Conservation (phyloP, 2,329 filamentous ascomycete genomes). For the Zasmidium cellare region DNA sequence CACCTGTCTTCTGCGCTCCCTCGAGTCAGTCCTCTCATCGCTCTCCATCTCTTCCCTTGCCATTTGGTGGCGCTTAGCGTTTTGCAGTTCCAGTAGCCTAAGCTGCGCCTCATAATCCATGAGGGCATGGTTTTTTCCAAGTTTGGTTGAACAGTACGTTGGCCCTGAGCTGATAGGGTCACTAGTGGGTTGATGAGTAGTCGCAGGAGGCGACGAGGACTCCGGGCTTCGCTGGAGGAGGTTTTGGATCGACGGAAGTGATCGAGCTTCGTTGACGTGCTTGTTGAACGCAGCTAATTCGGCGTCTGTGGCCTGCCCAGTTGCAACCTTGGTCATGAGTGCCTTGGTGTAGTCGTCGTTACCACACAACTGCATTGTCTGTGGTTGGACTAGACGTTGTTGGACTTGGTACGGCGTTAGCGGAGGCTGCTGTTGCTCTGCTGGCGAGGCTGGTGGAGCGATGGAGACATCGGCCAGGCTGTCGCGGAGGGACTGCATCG, state of each 20-base stretch:
- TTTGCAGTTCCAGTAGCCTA: slow-evolving; percentile 64
- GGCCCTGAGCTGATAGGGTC: too few relatives aligned
- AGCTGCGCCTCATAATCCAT: slow-evolving; percentile 83
- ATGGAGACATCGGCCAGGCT: slow-evolving; percentile 20
- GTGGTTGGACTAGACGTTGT: slow-evolving; percentile 6
- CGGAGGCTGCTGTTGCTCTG: slow-evolving; percentile 1
- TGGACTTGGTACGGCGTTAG: slow-evolving; percentile 3
- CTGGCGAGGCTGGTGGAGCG: neutral
- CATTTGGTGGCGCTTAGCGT: slow-evolving; percentile 7
- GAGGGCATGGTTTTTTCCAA: too few relatives aligned
- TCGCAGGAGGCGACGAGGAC: neutral
- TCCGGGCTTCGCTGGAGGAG: slow-evolving; percentile 5
- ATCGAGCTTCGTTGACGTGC: slow-evolving; percentile 16
- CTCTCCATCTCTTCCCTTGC: neutral
- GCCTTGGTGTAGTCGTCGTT: slow-evolving; percentile 23
- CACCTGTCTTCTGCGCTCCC: neutral
- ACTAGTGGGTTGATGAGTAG: slow-evolving; percentile 56
- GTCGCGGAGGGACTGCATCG: slow-evolving; percentile 28
- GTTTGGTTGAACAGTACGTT: too few relatives aligned
- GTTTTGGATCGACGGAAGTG: slow-evolving; percentile 11
- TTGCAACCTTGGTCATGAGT: slow-evolving; percentile 27
- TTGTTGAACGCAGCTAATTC: slow-evolving; percentile 20
- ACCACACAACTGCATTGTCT: slow-evolving; percentile 18
- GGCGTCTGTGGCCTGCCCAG: slow-evolving; percentile 21
- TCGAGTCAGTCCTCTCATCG: too few relatives aligned